A percentile compares a stretch with the other conserved stretches of the same genome.
Evolutionary conservation across 768 basidiomycete genomes (phyloP).

Genomic region (Hypholoma sublateritium): DNA sequence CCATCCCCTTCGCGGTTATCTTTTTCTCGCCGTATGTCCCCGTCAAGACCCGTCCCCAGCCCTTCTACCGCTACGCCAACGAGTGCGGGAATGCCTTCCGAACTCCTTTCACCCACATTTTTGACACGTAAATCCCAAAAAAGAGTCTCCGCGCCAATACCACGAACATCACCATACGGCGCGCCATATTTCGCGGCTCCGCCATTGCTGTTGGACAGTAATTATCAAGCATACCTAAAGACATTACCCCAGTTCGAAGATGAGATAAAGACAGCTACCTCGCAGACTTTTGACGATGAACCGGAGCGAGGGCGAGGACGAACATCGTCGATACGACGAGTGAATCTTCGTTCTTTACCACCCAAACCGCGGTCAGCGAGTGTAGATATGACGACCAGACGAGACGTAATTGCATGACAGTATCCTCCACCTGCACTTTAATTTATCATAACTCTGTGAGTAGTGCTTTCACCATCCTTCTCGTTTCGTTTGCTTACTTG

Average conservation of each 20-base stretch:
- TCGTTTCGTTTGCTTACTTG: neutral
- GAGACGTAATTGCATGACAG: conserved; percentile 9
- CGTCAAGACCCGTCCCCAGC: conserved; percentile 13
- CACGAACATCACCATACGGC: conserved; percentile 42
- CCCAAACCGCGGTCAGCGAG: conserved; percentile 34
- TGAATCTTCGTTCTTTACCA: conserved; percentile 8
- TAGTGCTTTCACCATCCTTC: neutral
- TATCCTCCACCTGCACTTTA: conserved; percentile 7
- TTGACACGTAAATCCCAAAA: conserved; percentile 28
- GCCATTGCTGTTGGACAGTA: conserved; percentile 26
- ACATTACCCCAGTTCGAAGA: conserved; percentile 27
- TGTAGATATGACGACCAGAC: conserved; percentile 25
- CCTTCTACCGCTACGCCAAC: conserved; percentile 12
- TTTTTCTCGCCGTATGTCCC: conserved; percentile 21
- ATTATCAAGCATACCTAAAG: conserved; percentile 22
- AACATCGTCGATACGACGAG: conserved; percentile 19
- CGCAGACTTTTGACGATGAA: conserved; percentile 13
- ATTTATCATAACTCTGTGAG: conserved; percentile 18
- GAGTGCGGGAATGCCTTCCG: conserved; percentile 13
- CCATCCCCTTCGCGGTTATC: conserved; percentile 22
- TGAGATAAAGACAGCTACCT: conserved; percentile 16
- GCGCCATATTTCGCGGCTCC: conserved; percentile 46
- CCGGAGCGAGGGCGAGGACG: conserved; percentile 20
- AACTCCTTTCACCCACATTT: conserved; percentile 23
- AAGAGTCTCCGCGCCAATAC: conserved; percentile 31